A percentile compares a stretch with the other conserved stretches of the same genome.
Conservation (phyloP, 2,329 filamentous ascomycete species). For the Sodiomyces alkalinus region DNA sequence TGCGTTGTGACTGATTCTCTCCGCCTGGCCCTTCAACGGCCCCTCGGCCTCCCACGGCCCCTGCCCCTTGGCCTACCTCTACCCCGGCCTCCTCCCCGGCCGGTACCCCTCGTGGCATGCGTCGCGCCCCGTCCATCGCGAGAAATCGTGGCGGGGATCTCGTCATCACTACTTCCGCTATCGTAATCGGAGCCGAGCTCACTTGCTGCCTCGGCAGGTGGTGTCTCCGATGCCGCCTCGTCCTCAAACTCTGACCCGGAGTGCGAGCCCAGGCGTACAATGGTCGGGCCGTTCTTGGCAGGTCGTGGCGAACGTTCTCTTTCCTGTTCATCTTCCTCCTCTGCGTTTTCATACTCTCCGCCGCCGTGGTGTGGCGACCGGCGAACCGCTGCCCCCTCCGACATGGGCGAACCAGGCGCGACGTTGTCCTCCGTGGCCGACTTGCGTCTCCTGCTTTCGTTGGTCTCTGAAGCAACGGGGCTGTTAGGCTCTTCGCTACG, state of each 20-base stretch:
- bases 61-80: slow-evolving; percentile 1
- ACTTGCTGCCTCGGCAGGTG: slow-evolving; percentile 2
- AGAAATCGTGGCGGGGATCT: background rate
- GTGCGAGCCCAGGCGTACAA: slow-evolving; percentile 6
- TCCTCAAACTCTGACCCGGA: slow-evolving; percentile 5
- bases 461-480: too few relatives aligned
- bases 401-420: too few relatives aligned
- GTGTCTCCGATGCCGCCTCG: background rate
- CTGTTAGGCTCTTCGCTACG: too few relatives aligned
- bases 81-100: slow-evolving; percentile 2
- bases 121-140: background rate
- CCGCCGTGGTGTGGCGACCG: too few relatives aligned
- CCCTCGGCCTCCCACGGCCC: background rate
- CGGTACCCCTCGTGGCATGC: slow-evolving; percentile 3
- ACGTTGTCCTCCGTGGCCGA: too few relatives aligned
- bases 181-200: slow-evolving; percentile 4
- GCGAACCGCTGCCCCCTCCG: too few relatives aligned
- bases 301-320: slow-evolving; percentile 1
- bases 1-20: too few relatives aligned
- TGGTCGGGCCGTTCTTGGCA: slow-evolving; percentile 2
- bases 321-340: too few relatives aligned
- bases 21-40: too few relatives aligned
- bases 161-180: slow-evolving; percentile 4
- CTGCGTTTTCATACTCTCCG: too few relatives aligned
- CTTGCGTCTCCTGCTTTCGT: too few relatives aligned